Conservation (phyloP, 371 early-diverging fungal genomes). For the Fennellomyces sp. region DNA sequence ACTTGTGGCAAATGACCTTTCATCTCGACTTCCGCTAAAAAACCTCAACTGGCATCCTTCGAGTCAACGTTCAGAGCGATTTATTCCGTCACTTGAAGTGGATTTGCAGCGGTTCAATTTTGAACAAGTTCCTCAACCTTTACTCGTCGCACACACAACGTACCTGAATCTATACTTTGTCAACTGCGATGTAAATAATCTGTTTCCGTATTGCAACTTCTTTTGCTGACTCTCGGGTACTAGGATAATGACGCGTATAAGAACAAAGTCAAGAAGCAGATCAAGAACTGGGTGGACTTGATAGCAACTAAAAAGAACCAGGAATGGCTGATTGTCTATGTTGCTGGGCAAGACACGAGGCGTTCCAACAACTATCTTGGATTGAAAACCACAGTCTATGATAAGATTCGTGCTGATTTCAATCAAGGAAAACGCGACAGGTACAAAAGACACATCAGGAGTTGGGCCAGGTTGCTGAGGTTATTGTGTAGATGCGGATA, state of each 20-base stretch:
- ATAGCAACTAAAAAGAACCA: slow-evolving; percentile 81
- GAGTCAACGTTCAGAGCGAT: slow-evolving; percentile 63
- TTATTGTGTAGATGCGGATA: slow-evolving; percentile 53
- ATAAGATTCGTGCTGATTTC: slow-evolving; percentile 89
- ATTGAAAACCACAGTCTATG: slow-evolving; percentile 75
- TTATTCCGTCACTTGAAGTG: slow-evolving; percentile 66
- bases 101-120: slow-evolving; percentile 67
- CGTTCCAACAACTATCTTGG: slow-evolving; percentile 66
- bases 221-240: slow-evolving; percentile 49
- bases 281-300: slow-evolving; percentile 82
- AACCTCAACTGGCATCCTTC: slow-evolving; percentile 86
- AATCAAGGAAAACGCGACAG: slow-evolving; percentile 74
- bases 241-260: slow-evolving; percentile 88
- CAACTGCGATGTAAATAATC: slow-evolving; percentile 73
- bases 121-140: slow-evolving; percentile 57
- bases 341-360: slow-evolving; percentile 71
- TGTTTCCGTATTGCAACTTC: slow-evolving; percentile 72
- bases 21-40: slow-evolving; percentile 77
- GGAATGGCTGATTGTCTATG: slow-evolving; percentile 92
- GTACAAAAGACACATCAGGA: slow-evolving; percentile 19
- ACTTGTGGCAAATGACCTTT: slow-evolving; percentile 70
- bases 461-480: not conserved
- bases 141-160: slow-evolving; percentile 64
- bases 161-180: slow-evolving; percentile 85
- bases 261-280: slow-evolving; percentile 69